These are phyloP conservation scores for Tricholoma matsutake DNA, from an alignment of 768 basidiomycete species.

Conservation along the genomic window DNA sequence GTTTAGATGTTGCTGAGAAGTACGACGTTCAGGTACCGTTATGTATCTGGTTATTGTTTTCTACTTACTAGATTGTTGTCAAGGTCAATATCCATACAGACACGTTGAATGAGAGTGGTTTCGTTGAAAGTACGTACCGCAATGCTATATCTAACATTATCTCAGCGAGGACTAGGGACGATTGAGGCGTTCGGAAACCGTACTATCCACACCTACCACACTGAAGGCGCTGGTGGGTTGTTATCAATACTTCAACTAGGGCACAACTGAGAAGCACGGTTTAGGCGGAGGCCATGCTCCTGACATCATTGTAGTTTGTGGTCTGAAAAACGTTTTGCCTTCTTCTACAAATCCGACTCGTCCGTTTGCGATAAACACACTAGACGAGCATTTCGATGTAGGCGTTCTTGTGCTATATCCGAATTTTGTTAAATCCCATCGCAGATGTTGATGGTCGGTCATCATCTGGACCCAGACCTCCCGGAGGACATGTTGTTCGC, in stretches of 20 bases:
- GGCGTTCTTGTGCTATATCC: constrained; percentile 21
- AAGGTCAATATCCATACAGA: constrained; percentile 95
- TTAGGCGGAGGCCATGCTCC: constrained; percentile 93
- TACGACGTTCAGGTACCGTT: constrained; percentile 84
- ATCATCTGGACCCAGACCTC: constrained; percentile 90
- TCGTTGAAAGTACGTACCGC: constrained; percentile 75
- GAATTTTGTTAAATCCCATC: not conserved
- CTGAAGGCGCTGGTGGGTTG: constrained; percentile 81
- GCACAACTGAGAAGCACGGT: not conserved
- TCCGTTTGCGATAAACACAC: constrained; percentile 86
- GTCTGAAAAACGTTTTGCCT: constrained; percentile 83
- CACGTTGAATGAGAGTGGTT: constrained; percentile 95
- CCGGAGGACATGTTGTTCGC: constrained; percentile 94
- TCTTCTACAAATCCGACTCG: constrained; percentile 97
- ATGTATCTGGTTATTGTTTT: not conserved
- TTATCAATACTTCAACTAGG: not conserved
- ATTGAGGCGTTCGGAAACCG: constrained; percentile 86
- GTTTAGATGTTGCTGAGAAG: constrained; percentile 79
- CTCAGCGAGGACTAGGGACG: constrained; percentile 51
- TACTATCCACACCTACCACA: constrained; percentile 97
- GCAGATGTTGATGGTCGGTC: constrained; percentile 99
- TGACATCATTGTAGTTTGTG: constrained; percentile 97
- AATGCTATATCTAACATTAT: not conserved
- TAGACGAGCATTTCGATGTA: constrained; percentile 97
- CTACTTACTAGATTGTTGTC: not conserved